Percentiles rank a stretch among this genome's conserved stretches.
Evolutionary conservation across 2,329 filamentous ascomycete species (phyloP).

Genomic region (Xylaria hypoxylon): DNA sequence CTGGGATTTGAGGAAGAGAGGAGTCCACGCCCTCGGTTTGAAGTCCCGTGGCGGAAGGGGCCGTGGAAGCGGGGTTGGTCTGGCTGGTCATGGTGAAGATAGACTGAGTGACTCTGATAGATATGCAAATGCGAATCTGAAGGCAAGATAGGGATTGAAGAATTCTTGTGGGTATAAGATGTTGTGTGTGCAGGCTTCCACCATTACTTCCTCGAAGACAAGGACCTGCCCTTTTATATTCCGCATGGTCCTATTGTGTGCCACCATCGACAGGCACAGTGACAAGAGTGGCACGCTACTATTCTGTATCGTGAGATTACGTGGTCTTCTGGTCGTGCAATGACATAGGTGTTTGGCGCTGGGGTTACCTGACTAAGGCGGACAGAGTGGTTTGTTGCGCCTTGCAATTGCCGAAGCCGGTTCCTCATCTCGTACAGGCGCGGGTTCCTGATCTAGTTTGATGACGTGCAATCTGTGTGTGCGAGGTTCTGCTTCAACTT

Average conservation of each 20-base stretch:
- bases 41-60: neutral
- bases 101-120: neutral
- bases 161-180: neutral
- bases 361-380: neutral
- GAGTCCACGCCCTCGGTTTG: conserved; percentile 13
- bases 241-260: neutral
- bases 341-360: conserved; percentile 19
- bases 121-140: neutral
- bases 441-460: conserved; percentile 20
- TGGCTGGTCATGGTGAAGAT: conserved; percentile 21
- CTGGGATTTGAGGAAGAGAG: neutral
- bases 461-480: conserved; percentile 19
- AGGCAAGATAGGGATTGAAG: neutral
- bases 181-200: neutral
- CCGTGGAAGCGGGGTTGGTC: conserved; percentile 10
- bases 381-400: conserved; percentile 4
- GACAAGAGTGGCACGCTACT: neutral
- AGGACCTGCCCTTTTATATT: conserved; percentile 23
- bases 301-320: conserved; percentile 25
- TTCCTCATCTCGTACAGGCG: conserved; percentile 17
- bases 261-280: neutral
- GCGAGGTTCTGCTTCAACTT: conserved; percentile 15
- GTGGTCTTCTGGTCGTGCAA: conserved; percentile 33
- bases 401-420: conserved; percentile 27
- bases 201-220: neutral